Conservation (phyloP, 83 land plant genomes). For the Larix sibirica region DNA sequence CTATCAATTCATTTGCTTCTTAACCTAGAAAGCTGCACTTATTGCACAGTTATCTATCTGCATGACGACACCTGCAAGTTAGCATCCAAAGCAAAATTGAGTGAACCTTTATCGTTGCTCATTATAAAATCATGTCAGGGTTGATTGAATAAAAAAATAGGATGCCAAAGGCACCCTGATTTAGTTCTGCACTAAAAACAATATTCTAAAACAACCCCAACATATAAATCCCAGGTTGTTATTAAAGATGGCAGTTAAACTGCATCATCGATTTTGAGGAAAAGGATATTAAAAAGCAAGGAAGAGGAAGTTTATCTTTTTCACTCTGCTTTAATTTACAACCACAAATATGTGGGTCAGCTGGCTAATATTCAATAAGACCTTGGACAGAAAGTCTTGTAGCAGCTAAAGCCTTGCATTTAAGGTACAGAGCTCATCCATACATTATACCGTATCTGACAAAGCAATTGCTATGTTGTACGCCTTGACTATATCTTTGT, state of each 20-base stretch:
- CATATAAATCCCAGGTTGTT: background rate
- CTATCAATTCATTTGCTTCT: background rate
- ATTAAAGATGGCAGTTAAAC: background rate
- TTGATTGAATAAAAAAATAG: background rate
- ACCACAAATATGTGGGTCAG: constrained; percentile 5
- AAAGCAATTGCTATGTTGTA: constrained; percentile 10
- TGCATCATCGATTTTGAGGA: background rate
- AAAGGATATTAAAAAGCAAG: background rate
- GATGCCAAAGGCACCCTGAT: background rate
- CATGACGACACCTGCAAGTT: background rate
- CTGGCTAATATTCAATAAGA: constrained; percentile 9
- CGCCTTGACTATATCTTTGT: background rate
- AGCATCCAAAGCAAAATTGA: background rate
- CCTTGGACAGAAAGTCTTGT: background rate
- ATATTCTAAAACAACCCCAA: background rate
- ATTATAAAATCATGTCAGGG: background rate
- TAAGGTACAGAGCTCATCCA: constrained; percentile 5
- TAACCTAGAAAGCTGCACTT: background rate
- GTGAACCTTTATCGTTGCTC: background rate
- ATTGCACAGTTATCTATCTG: background rate
- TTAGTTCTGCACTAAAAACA: background rate
- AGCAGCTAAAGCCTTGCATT: background rate
- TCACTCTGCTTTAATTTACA: constrained; percentile 12
- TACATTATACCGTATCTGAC: background rate
- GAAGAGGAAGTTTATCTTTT: background rate